These are phyloP conservation scores for Chloranthus sessilifolius DNA, from an alignment of 164 flowering plant species.

Conservation along the genomic window DNA sequence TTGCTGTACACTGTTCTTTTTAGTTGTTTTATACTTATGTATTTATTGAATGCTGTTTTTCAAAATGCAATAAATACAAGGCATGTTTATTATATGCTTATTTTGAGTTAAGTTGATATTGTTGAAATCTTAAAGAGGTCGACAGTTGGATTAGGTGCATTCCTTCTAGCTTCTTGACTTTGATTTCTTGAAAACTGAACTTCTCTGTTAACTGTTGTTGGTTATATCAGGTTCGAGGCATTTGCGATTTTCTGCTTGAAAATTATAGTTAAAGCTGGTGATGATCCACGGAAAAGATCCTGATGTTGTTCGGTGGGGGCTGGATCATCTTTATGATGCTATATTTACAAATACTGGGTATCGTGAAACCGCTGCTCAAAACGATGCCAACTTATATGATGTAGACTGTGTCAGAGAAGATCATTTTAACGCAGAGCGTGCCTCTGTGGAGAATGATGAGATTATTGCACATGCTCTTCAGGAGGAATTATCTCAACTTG, in stretches of 20 bases:
- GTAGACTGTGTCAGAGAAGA: constrained; percentile 30
- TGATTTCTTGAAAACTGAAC: neutral
- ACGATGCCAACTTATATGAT: constrained; percentile 28
- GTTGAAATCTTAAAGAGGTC: neutral
- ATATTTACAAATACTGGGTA: constrained; percentile 36
- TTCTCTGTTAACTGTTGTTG: neutral
- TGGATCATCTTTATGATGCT: constrained; percentile 57
- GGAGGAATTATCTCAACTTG: constrained; percentile 58
- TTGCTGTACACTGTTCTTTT: no score
- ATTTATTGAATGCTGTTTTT: no score
- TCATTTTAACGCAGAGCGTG: constrained; percentile 22
- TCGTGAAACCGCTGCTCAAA: constrained; percentile 29
- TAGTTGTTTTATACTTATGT: no score
- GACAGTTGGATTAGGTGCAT: neutral
- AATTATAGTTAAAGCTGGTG: constrained; percentile 12
- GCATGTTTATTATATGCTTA: no score
- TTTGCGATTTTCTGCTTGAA: constrained; percentile 1
- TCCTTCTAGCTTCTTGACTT: neutral
- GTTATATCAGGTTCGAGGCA: no score
- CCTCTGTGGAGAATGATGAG: constrained; percentile 47
- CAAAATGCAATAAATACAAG: no score
- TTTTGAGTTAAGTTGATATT: neutral
- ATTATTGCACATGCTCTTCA: constrained; percentile 56
- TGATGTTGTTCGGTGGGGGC: constrained; percentile 74
- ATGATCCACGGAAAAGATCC: constrained; percentile 52